These are phyloP conservation scores for Phytopythium kandeliae DNA, from an alignment of 352 stramenopile species.

Conservation along the genomic window DNA sequence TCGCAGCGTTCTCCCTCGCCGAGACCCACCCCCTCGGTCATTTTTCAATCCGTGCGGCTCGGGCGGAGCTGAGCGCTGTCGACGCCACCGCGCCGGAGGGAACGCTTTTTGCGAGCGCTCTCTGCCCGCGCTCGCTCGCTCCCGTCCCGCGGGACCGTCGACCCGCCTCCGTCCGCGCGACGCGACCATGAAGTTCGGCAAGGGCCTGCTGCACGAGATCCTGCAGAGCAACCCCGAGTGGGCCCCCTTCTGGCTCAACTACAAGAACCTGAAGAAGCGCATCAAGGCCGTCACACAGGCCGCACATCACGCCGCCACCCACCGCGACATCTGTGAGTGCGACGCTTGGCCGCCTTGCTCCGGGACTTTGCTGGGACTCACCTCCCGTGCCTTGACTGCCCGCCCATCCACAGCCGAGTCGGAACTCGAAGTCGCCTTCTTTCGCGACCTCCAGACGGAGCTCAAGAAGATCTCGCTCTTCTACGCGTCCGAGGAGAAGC, in stretches of 20 bases:
- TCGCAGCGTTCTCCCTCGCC: too few relatives aligned
- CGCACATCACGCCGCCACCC: constrained; percentile 23
- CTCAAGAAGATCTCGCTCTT: constrained; percentile 83
- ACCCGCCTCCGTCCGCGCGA: neutral
- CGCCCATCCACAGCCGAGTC: constrained; percentile 35
- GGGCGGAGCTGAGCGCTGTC: too few relatives aligned
- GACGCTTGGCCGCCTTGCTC: constrained; percentile 7
- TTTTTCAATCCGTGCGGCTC: neutral
- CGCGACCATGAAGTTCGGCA: constrained; percentile 74
- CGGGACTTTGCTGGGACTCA: neutral
- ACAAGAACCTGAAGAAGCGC: constrained; percentile 82
- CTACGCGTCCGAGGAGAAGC: constrained; percentile 71
- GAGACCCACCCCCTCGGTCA: too few relatives aligned
- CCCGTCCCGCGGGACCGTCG: too few relatives aligned
- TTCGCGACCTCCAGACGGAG: constrained; percentile 62
- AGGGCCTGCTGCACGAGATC: constrained; percentile 61
- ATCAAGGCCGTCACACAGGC: constrained; percentile 67
- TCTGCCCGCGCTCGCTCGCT: too few relatives aligned
- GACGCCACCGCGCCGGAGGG: too few relatives aligned
- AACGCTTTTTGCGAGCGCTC: too few relatives aligned
- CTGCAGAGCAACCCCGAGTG: constrained; percentile 75
- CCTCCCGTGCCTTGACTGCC: neutral
- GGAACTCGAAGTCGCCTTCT: constrained; percentile 72
- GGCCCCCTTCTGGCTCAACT: constrained; percentile 86
- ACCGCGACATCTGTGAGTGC: constrained; percentile 57